Conservation (phyloP, 1,284 basidiomycete species). For the Leccinum griseonigrum region DNA sequence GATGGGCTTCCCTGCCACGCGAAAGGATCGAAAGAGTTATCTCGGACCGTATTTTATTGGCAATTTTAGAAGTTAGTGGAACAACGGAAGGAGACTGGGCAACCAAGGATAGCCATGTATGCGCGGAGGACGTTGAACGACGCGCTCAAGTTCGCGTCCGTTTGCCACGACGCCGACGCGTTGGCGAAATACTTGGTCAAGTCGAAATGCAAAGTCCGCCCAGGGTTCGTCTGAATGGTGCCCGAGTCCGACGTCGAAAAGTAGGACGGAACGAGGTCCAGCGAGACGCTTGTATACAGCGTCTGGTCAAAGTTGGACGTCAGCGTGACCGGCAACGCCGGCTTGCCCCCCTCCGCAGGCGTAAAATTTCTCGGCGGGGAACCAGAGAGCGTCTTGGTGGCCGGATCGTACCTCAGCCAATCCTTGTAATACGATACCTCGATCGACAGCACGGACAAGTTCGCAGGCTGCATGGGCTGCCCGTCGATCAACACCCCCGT, state of each 20-base stretch:
- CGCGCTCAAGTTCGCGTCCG: slow-evolving; percentile 49
- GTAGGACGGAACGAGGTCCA: slow-evolving; percentile 67
- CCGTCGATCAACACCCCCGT: slow-evolving; percentile 62
- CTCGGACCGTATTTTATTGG: slow-evolving; percentile 62
- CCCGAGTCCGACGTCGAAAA: slow-evolving; percentile 61
- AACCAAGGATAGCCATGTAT: slow-evolving; percentile 67
- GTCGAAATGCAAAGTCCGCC: slow-evolving; percentile 47
- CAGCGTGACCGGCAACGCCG: slow-evolving; percentile 61
- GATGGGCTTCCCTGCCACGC: slow-evolving; percentile 59
- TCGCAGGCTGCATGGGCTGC: slow-evolving; percentile 47
- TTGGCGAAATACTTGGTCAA: slow-evolving; percentile 55
- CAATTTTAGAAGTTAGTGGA: slow-evolving; percentile 61
- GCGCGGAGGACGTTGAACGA: slow-evolving; percentile 51
- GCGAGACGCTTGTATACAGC: slow-evolving; percentile 54
- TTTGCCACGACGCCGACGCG: slow-evolving; percentile 24
- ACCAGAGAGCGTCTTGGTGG: slow-evolving; percentile 60
- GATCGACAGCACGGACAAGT: slow-evolving; percentile 52
- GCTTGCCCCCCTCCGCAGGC: slow-evolving; percentile 23
- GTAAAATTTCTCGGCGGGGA: slow-evolving; percentile 45
- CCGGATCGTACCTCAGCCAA: slow-evolving; percentile 67
- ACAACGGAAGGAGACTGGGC: slow-evolving; percentile 57
- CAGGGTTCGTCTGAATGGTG: slow-evolving; percentile 47
- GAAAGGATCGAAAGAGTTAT: slow-evolving; percentile 65
- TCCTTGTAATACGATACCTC: slow-evolving; percentile 52
- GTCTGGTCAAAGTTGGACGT: slow-evolving; percentile 66